A percentile compares a stretch with the other conserved stretches of the same genome.
These are phyloP conservation scores for Dactylella cylindrospora DNA, from an alignment of 2,329 filamentous ascomycete species.

Conservation along the genomic window DNA sequence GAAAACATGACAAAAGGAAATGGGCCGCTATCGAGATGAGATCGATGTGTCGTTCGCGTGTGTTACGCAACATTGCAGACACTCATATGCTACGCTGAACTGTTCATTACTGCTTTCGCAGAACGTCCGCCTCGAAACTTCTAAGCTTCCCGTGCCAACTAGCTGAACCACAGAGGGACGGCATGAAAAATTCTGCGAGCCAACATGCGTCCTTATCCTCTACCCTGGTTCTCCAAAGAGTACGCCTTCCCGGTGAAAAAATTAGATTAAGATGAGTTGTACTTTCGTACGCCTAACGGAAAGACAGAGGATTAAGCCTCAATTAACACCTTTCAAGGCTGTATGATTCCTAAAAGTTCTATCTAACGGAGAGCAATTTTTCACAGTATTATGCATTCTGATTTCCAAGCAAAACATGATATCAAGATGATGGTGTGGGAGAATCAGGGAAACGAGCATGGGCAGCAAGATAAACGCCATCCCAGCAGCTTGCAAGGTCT, in stretches of 20 bases:
- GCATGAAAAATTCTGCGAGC: slow-evolving; percentile 31
- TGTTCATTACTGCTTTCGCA: background rate
- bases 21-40: slow-evolving; percentile 4
- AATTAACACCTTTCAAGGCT: too few species aligned
- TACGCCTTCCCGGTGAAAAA: too few species aligned
- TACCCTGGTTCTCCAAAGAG: too few species aligned
- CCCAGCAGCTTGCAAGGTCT: slow-evolving; percentile 1
- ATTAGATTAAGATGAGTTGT: too few species aligned
- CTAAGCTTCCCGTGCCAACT: slow-evolving; percentile 36
- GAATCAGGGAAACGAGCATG: slow-evolving; percentile 14
- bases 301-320: too few species aligned
- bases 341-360: too few species aligned
- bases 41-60: slow-evolving; percentile 2
- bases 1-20: too few species aligned
- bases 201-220: too few species aligned
- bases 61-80: slow-evolving; percentile 7
- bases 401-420: too few species aligned
- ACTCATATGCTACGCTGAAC: background rate
- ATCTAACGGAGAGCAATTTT: too few species aligned
- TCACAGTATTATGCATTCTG: too few species aligned
- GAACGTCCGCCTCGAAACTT: slow-evolving; percentile 34
- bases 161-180: slow-evolving; percentile 12
- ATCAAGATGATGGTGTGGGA: slow-evolving; percentile 18
- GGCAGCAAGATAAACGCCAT: slow-evolving; percentile 14
- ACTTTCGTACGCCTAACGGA: too few species aligned